Base-by-base conservation (phyloP, 2,329 filamentous ascomycete species). In the Capronia coronata region DNA sequence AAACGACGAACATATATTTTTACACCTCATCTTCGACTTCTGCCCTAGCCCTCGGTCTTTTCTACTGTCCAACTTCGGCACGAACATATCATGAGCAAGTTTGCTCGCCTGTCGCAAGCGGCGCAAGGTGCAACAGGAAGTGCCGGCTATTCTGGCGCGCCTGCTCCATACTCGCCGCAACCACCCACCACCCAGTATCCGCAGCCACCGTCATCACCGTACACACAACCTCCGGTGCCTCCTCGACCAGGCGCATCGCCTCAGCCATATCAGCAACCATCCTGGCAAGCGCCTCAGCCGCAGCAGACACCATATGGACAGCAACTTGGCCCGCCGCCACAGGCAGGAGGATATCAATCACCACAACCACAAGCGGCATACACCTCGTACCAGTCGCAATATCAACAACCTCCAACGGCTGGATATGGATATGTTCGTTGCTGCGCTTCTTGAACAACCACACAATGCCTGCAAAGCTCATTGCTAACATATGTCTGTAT, bases 261-360 rank as follows among this genome's bases (percentile, higher is more conserved):
- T 43, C 61, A 63, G 41, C 57, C 59, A 41, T 70, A 70, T 48
- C 64, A 69, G 35, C 69, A 69, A 49, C 63, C 67, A 47, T 57
- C 67, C 43, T 68, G 67, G 48, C 64, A 65, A 37, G 63, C 63
- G 11, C 62, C 65, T 16, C 67, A 71, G 37, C 68, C 65, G 34
- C 66, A 70, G 46, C 66, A 48, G 23, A 59, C 53, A 30, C 55
- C 62, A 22, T 68, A 67, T 48, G 62, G 63, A 43, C 62, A 64
- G 46, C 67, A 67, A 40, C 59, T 60, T 46, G 65, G 67, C 52
- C 60, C 62, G 49, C 53, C 52, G n/a, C 48, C 29, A 22, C 49
- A 54, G 35, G 52, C 40, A 45, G 54, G 49, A 21, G 54, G 43
- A 23, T 54, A 54, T 40, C 46, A 50, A 10, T 55, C 55, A 46